Conservation (phyloP, 495 filamentous ascomycete genomes). For the Cercophora newfieldiana region DNA sequence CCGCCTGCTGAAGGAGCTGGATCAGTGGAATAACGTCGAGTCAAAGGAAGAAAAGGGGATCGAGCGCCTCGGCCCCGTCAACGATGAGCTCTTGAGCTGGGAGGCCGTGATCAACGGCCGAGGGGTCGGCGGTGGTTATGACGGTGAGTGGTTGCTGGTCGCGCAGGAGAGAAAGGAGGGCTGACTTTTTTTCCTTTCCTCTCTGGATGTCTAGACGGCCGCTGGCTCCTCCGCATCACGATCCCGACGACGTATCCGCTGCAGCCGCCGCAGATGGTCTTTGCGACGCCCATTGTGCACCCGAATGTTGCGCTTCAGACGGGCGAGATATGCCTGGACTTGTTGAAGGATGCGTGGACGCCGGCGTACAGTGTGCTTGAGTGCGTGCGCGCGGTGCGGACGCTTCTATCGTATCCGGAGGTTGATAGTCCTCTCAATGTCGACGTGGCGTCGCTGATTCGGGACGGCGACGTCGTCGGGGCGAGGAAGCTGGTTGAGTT, state of each 20-base stretch:
- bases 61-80: constrained; percentile 67
- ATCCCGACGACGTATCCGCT: constrained; percentile 80
- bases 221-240: constrained; percentile 77
- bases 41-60: constrained; percentile 41
- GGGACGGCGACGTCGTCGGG: constrained; percentile 72
- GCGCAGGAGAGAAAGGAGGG: background rate
- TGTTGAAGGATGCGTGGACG: constrained; percentile 80
- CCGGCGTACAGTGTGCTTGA: constrained; percentile 78
- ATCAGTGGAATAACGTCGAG: constrained; percentile 41
- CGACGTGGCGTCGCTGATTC: constrained; percentile 76
- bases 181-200: background rate
- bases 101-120: constrained; percentile 77
- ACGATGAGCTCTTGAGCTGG: constrained; percentile 73
- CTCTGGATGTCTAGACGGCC: constrained; percentile 63
- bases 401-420: constrained; percentile 73
- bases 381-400: constrained; percentile 74
- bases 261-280: constrained; percentile 71
- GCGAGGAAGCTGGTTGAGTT: constrained; percentile 81
- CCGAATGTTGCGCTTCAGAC: constrained; percentile 79
- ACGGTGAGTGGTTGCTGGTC: constrained; percentile 50
- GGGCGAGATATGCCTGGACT: constrained; percentile 91
- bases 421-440: constrained; percentile 86
- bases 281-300: constrained; percentile 80
- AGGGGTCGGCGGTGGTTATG: constrained; percentile 62
- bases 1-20: constrained; percentile 46